Percentiles rank a stretch among this genome's conserved stretches.
Conservation (phyloP, 176 grass and related monocot genomes). For the Poa annua region DNA sequence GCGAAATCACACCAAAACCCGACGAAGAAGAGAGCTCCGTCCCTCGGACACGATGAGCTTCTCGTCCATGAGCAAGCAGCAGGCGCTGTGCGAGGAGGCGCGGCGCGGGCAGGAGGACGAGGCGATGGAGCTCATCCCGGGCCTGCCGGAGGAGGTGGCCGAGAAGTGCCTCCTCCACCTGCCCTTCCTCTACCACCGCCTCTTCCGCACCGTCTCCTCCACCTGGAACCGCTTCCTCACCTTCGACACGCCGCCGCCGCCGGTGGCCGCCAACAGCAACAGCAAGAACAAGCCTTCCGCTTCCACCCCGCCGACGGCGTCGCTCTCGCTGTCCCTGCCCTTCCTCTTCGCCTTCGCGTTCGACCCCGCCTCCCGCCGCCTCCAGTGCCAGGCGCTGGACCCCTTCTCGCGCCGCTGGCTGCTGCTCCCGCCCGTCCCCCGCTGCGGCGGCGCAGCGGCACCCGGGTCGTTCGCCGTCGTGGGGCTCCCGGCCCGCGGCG, state of each 20-base stretch:
- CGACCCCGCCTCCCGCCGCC: slow-evolving; percentile 66
- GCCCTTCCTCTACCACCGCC: slow-evolving; percentile 93
- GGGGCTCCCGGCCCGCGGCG: slow-evolving; percentile 62
- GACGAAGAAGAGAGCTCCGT: background rate
- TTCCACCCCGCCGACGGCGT: background rate
- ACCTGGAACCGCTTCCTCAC: slow-evolving; percentile 88
- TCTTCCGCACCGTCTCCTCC: slow-evolving; percentile 86
- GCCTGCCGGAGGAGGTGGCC: slow-evolving; percentile 90
- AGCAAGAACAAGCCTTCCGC: no score
- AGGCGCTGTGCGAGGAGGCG: slow-evolving; percentile 34
- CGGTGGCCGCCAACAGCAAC: background rate
- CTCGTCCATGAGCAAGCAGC: slow-evolving; percentile 56
- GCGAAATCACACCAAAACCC: slow-evolving; percentile 2
- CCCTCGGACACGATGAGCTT: slow-evolving; percentile 33
- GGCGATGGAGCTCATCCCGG: slow-evolving; percentile 71
- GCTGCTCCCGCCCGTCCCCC: slow-evolving; percentile 72
- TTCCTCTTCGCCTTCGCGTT: slow-evolving; percentile 91
- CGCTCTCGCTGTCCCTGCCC: slow-evolving; percentile 51
- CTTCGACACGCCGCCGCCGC: slow-evolving; percentile 43
- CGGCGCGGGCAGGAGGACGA: slow-evolving; percentile 52
- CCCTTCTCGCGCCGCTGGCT: slow-evolving; percentile 71
- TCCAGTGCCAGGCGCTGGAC: slow-evolving; percentile 95
- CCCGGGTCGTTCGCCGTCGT: slow-evolving; percentile 70
- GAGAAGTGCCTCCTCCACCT: slow-evolving; percentile 98
- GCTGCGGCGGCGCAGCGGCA: slow-evolving; percentile 10